Conservation (phyloP, 202 grass and related monocot species). For the Bolboschoenoplectus hybrid region DNA sequence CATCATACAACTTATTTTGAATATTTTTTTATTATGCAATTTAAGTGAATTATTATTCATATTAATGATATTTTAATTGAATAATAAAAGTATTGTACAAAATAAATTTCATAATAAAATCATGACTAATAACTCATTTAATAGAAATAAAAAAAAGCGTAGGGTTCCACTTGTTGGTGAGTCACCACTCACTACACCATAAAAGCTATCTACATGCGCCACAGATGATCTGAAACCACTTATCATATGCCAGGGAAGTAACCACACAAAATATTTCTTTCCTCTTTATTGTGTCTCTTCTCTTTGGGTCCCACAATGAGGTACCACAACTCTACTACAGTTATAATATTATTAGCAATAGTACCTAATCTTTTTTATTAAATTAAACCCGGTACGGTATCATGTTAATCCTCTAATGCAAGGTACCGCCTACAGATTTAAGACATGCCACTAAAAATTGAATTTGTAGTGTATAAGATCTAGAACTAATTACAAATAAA, state of each 20-base stretch:
- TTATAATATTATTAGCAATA: neutral
- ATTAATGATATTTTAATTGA: too few relatives aligned
- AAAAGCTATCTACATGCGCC: neutral
- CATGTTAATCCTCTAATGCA: neutral
- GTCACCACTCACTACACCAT: neutral
- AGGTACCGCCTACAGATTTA: constrained; percentile 19
- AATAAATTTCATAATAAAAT: too few relatives aligned
- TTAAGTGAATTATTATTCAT: too few relatives aligned
- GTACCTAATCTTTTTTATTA: neutral
- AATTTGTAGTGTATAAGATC: neutral
- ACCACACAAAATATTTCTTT: neutral
- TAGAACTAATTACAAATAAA: neutral
- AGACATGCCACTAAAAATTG: neutral
- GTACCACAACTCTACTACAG: neutral
- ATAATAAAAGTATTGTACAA: too few relatives aligned
- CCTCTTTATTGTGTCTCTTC: neutral
- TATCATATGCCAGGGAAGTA: neutral
- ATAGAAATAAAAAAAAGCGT: neutral
- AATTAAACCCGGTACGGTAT: neutral
- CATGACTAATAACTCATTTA: neutral
- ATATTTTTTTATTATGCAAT: too few relatives aligned
- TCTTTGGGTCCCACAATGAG: neutral
- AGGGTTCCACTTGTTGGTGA: neutral
- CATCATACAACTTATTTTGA: too few relatives aligned
- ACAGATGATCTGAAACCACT: constrained; percentile 18